phyloP scores from a whole-genome alignment of 345 rosid species.

The Citrus sp. region DNA sequence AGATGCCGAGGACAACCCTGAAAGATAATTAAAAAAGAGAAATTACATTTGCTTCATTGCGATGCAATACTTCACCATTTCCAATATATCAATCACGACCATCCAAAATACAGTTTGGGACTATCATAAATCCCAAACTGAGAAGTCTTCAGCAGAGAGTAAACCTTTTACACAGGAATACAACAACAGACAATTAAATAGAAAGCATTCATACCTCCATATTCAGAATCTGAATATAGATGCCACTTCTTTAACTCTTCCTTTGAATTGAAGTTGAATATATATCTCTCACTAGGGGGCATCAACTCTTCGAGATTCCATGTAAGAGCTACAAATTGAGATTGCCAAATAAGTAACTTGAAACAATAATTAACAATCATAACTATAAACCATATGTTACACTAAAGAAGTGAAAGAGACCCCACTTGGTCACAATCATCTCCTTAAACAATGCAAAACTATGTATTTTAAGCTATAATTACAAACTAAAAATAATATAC shows the following conservation, averaged over 20 bases:
- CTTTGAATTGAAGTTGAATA: constrained; percentile 71
- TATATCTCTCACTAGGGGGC: constrained; percentile 67
- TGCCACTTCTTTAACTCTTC: constrained; percentile 89
- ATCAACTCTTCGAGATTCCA: constrained; percentile 85
- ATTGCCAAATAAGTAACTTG: constrained; percentile 5
- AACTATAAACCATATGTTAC: background rate
- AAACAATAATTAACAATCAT: background rate
- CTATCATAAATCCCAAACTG: background rate
- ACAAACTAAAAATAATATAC: background rate
- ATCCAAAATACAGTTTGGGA: background rate
- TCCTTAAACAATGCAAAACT: background rate
- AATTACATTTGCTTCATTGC: background rate
- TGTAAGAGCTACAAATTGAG: constrained; percentile 53
- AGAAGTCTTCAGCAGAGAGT: background rate
- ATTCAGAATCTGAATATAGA: constrained; percentile 88
- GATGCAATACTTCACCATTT: background rate
- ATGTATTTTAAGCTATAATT: background rate
- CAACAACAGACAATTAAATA: background rate
- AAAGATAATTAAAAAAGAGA: constrained; percentile 11
- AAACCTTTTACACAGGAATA: background rate
- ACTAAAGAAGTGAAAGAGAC: background rate
- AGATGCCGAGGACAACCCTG: constrained; percentile 88
- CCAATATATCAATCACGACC: background rate
- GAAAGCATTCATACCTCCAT: constrained; percentile 58
- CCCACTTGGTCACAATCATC: background rate